A percentile compares a stretch with the other conserved stretches of the same genome.
Evolutionary conservation across 495 filamentous ascomycete genomes (phyloP).

Genomic region (Parathielavia hyrcaniae): DNA sequence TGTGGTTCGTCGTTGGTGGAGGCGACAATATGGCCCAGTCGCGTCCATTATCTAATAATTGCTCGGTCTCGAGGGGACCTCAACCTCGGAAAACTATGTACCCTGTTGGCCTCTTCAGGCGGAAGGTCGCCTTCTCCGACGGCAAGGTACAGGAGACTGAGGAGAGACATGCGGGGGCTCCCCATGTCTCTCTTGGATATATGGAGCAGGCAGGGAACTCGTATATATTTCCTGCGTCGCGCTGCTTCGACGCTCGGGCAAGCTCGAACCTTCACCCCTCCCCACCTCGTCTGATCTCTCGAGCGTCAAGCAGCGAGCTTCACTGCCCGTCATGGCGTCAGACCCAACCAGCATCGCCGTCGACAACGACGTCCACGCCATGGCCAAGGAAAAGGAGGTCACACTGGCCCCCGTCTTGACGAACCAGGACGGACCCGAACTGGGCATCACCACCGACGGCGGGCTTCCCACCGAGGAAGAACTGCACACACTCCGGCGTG

Average conservation of each 20-base stretch:
- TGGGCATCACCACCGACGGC: conserved; percentile 18
- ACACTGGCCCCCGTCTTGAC: conserved; percentile 8
- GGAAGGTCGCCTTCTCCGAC: neutral
- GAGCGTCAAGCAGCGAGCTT: neutral
- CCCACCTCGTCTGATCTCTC: neutral
- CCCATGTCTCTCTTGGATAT: conserved; percentile 2
- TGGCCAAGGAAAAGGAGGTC: conserved; percentile 18
- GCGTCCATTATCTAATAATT: neutral
- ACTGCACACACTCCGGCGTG: conserved; percentile 53
- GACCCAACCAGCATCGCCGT: conserved; percentile 16
- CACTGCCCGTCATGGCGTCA: conserved; percentile 14
- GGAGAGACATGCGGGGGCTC: neutral
- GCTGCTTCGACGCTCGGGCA: neutral
- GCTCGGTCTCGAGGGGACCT: conserved; percentile 5
- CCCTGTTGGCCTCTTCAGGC: neutral
- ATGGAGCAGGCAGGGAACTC: too few species aligned
- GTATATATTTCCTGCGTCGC: conserved; percentile 7
- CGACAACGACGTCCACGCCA: conserved; percentile 15
- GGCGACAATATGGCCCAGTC: neutral
- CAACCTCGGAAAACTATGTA: neutral
- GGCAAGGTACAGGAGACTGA: conserved; percentile 14
- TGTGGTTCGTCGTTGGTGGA: neutral
- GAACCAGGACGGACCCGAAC: conserved; percentile 8
- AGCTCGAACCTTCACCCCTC: neutral
- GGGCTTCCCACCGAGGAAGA: conserved; percentile 54